Percentiles rank a stretch among this genome's conserved stretches.
phyloP scores from a whole-genome alignment of 176 grass and related monocot species.

The Aegilops bicornis region DNA sequence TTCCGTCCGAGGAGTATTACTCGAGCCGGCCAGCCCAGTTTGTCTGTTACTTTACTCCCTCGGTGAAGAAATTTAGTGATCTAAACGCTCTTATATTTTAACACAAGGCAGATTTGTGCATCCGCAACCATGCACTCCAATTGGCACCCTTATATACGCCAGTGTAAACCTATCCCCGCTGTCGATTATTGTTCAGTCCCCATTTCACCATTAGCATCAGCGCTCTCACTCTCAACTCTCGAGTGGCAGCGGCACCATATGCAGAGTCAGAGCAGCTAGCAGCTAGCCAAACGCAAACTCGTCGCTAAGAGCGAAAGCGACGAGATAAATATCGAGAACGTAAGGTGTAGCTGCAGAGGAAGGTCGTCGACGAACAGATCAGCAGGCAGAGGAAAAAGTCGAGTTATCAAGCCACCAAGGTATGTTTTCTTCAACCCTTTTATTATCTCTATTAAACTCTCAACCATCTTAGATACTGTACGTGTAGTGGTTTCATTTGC shows the following conservation, averaged over 20 bases:
- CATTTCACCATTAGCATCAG: background rate
- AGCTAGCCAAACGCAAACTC: background rate
- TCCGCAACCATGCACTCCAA: too few species aligned
- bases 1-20: too few species aligned
- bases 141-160: background rate
- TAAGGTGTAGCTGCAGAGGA: background rate
- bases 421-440: background rate
- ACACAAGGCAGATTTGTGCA: too few species aligned
- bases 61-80: too few species aligned
- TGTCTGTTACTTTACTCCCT: too few species aligned
- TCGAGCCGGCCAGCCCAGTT: too few species aligned
- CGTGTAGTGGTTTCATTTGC: background rate
- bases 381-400: background rate
- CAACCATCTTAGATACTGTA: background rate
- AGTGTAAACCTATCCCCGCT: background rate
- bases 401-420: background rate
- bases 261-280: background rate
- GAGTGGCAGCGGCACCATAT: background rate
- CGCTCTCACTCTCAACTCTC: background rate
- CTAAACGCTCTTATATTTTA: too few species aligned
- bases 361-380: background rate
- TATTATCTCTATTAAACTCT: background rate
- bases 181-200: background rate
- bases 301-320: background rate
- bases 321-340: constrained; percentile 13